Evolutionary conservation across 2,329 filamentous ascomycete genomes (phyloP), one percentile per base, ranked within the genome.

Genomic region (Tricladium varicosporioides): DNA sequence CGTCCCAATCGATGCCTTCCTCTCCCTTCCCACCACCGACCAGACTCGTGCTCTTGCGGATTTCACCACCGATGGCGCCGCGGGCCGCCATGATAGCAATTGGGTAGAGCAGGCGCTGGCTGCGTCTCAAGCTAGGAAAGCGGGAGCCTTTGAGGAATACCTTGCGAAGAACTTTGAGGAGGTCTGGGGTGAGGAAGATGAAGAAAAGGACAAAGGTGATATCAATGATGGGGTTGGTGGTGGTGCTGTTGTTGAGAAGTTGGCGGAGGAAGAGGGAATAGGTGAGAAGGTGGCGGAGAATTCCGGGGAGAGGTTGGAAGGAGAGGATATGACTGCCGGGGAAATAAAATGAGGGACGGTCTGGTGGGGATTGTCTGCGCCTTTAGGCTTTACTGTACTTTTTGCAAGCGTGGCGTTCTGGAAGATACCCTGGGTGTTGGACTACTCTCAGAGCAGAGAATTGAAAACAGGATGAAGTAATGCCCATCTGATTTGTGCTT

Each of bases 121-220:
- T 61, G 84, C 85, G 1, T 76, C 78, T 51, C 65, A 75, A 51
- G 74, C 80, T 59, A 75, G 84, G 10, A 74, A 73, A 1, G 71
- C 73, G 0, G 85, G 85, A 0, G 74, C 75, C 5, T 87, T 81
- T 60, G 82, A 87, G 62, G 71, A 72, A 5, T 83, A 78, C 71
- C 80, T 84, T 67, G 77, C 78, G 47, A 68, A 72, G 47, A 77
- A 83, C 57, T 78, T 78, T 13, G 80, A 55, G 43, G 53, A 65
- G 31, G 46, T 54, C 1, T 67, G 65, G 64, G 60, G 46, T 13
- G 55, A 54, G 9, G 54, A 53, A 5, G 56, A 59, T 14, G 42
- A 52, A 16, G 52, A 49, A 10, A 47, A 56, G 13, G 42, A 42
- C 19, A 19, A 43, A 44, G 19, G 32, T 15, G 40, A 9, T 8